A percentile compares a stretch with the other conserved stretches of the same genome.
Evolutionary conservation across 2,329 filamentous ascomycete genomes (phyloP).

Genomic region (Alternaria conjuncta): DNA sequence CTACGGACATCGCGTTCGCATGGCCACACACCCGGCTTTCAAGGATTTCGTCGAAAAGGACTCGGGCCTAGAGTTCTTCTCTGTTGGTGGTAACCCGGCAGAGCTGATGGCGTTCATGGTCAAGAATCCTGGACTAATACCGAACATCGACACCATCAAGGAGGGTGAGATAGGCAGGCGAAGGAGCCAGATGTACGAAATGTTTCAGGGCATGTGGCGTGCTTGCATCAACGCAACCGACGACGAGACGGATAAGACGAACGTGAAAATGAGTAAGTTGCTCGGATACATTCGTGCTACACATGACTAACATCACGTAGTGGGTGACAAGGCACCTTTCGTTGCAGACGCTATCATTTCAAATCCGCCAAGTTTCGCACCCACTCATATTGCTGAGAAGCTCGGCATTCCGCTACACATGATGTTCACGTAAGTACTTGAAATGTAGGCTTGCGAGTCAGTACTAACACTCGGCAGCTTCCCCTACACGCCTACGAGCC

Average conservation of each 20-base stretch:
- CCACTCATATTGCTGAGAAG: constrained; percentile 77
- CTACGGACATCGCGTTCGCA: constrained; percentile 75
- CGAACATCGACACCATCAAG: constrained; percentile 73
- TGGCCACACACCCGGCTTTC: constrained; percentile 81
- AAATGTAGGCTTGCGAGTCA: not conserved
- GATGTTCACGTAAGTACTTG: constrained; percentile 78
- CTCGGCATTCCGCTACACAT: constrained; percentile 77
- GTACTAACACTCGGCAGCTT: constrained; percentile 54
- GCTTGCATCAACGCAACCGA: constrained; percentile 77
- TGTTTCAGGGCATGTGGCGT: constrained; percentile 84
- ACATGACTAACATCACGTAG: constrained; percentile 25
- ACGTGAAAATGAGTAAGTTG: constrained; percentile 62
- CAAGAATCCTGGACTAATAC: constrained; percentile 80
- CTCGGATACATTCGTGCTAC: no score
- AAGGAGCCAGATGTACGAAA: constrained; percentile 75
- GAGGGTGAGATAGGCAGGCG: constrained; percentile 74
- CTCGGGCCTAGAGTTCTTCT: constrained; percentile 78
- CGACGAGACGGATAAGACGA: constrained; percentile 67
- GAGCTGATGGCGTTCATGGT: constrained; percentile 91
- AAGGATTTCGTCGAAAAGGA: constrained; percentile 77
- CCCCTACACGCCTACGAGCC: constrained; percentile 76
- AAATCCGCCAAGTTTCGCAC: constrained; percentile 79
- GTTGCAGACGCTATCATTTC: constrained; percentile 84
- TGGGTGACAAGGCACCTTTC: constrained; percentile 72
- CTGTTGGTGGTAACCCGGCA: constrained; percentile 77